Base-by-base conservation (phyloP, 495 filamentous ascomycete genomes). In the Aspergillus leporis region DNA sequence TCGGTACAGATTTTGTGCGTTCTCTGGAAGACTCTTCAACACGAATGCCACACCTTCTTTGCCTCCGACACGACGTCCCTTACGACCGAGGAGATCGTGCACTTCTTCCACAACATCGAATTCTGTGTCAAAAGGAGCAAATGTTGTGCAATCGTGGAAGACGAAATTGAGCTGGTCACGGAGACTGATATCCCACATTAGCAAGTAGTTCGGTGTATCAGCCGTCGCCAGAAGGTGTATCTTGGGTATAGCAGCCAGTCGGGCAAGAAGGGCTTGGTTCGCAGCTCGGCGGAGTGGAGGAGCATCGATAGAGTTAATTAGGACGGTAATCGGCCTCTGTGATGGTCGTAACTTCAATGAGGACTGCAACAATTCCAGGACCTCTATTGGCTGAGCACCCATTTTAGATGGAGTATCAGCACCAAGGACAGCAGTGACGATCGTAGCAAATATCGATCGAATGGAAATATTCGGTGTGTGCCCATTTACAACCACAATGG, bases 61-160 rank as follows among this genome's bases (percentile, higher is more conserved):
- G 16, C 94, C 95, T 52, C 90, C 92, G 10, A 91, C 81, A 51
- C 90, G 83, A 38, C 87, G 82, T n/a, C 91, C 89, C 64, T 87
- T 90, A 23, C 92, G 83, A 25, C 93, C 92, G 0, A 98, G 82
- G 0, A 97, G 81, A 62, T 89, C 84, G 67, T 96, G 87, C 19
- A 97, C 91, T 59, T 88, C 89, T 65, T 95, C 90, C 14, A 97
- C 90, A 6, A 91, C 87, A 63, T 91, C 88, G 4, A 71, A 61
- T 28, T 92, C 74, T 55, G 92, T 89, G n/a, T 81, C 78, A 65
- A 86, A 92, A 0, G 90, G 83, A 0, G 81, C 75, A 63, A 96
- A 98, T 0, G 95, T 98, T 3, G 94, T 98, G 67, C 87, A 87
- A 73, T 97, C 92, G 74, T 98, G 94, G 78, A 92, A 97, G 18